Base-by-base conservation (phyloP, 1,139 yeast species). In the Pichia sp. region DNA sequence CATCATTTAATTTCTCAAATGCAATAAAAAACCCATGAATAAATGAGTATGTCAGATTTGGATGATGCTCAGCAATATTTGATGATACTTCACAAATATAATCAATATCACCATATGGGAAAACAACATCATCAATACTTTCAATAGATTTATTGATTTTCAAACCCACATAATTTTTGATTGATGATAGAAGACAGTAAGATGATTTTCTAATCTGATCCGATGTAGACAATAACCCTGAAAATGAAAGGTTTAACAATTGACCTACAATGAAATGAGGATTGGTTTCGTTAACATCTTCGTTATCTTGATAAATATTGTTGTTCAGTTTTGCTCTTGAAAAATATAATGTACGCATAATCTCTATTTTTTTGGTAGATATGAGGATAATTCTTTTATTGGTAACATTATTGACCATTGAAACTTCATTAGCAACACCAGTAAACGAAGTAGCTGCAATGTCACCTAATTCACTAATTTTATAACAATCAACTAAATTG, bases 91-190 rank as follows among this genome's bases (percentile, higher is more conserved):
- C 63, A 4, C 74, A 72, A 12, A 84, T 76, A 61, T 81, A 81
- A 17, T 77, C 72, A 6, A 80, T 71, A 33, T 79, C 75, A 53
- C 83, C 83, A 32, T 75, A 72, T 0, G 95, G 95, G 50, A 84
- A 79, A n/a, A 80, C 74, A 14, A 82, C 69, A 33, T 76, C 83
- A 14, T 73, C 71, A 1, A 85, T 75, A 41, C 75, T 72, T 28
- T 68, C 68, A 24, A 77, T 66, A 12, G 73, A 70, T 22, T 77
- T 69, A 1, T 84, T 86, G 51, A 79, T 71, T 39, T 78, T 75
- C 36, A 85, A 61, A 10, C 72, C 68, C 58, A 79, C 83, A 32
- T 80, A 71, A 7, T 71, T 65, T 8, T 81, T 75, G 28, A 83
- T 63, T 0, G 86, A 74, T 1, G 84, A 78, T 55, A 85, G 66